Evolutionary conservation across 202 grass and related monocot genomes (phyloP).

Genomic region (Hordeum pubiflorum): DNA sequence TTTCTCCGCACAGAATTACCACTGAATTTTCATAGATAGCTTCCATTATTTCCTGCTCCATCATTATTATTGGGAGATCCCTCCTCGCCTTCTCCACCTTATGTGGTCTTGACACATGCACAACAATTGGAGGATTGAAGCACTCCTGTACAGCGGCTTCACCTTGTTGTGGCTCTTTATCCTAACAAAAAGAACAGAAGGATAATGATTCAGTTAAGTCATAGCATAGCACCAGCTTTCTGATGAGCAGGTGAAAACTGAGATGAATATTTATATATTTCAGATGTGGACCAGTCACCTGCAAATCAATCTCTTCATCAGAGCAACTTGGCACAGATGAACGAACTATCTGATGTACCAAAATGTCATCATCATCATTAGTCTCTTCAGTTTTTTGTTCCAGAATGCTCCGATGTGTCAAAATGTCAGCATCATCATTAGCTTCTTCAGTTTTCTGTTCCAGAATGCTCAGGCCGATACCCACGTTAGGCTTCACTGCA

Average conservation of each 20-base stretch:
- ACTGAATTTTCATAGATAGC: slow-evolving; percentile 86
- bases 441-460: slow-evolving; percentile 5
- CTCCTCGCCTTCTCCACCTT: slow-evolving; percentile 76
- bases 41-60: slow-evolving; percentile 99
- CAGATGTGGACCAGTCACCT: slow-evolving; percentile 18
- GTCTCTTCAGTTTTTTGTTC: not conserved
- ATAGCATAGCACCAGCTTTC: slow-evolving; percentile 16
- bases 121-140: slow-evolving; percentile 57
- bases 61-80: slow-evolving; percentile 98
- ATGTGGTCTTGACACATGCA: slow-evolving; percentile 64
- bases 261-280: not conserved
- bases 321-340: slow-evolving; percentile 21
- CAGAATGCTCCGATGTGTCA: slow-evolving; percentile 20
- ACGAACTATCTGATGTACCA: slow-evolving; percentile 22
- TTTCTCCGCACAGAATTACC: slow-evolving; percentile 95
- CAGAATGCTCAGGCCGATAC: slow-evolving; percentile 18
- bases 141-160: slow-evolving; percentile 20
- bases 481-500: slow-evolving; percentile 2
- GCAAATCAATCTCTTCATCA: slow-evolving; percentile 16
- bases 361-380: not conserved
- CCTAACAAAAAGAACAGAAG: slow-evolving; percentile 36
- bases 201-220: not conserved
- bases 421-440: slow-evolving; percentile 8
- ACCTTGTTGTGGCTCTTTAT: slow-evolving; percentile 16
- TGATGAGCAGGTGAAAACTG: not conserved